These are phyloP conservation scores for Hypoxylon fragiforme DNA, from an alignment of 495 filamentous ascomycete genomes.

Conservation along the genomic window DNA sequence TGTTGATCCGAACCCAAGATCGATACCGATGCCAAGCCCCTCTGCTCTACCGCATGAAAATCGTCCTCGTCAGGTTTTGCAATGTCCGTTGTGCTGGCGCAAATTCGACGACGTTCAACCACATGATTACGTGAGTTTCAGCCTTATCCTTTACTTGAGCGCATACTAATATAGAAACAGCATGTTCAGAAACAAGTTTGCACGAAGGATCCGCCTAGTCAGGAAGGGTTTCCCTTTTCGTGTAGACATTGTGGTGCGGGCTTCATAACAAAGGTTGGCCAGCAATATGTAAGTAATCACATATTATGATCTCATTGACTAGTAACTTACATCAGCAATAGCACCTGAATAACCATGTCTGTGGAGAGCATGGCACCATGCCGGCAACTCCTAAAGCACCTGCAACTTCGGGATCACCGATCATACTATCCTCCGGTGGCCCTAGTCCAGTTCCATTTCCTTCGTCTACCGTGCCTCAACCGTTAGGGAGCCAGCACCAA, in stretches of 20 bases:
- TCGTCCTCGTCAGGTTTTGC: slow-evolving; percentile 21
- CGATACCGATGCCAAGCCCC: slow-evolving; percentile 1
- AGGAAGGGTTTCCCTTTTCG: slow-evolving; percentile 36
- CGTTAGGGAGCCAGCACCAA: neutral
- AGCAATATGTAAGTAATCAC: slow-evolving; percentile 40
- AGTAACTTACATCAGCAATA: slow-evolving; percentile 24
- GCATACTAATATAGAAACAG: slow-evolving; percentile 27
- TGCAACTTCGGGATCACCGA: slow-evolving; percentile 18
- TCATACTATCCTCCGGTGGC: slow-evolving; percentile 25
- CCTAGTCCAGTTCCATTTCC: slow-evolving; percentile 16
- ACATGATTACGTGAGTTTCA: slow-evolving; percentile 48
- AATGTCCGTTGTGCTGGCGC: slow-evolving; percentile 47
- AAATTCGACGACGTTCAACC: slow-evolving; percentile 38
- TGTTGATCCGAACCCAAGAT: neutral
- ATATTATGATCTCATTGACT: neutral
- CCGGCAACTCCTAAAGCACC: slow-evolving; percentile 21
- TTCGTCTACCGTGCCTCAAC: neutral
- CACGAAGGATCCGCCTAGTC: slow-evolving; percentile 33
- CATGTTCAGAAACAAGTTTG: slow-evolving; percentile 47
- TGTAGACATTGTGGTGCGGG: slow-evolving; percentile 48
- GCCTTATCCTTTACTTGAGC: neutral
- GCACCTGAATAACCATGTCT: slow-evolving; percentile 43
- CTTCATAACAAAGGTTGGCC: slow-evolving; percentile 39
- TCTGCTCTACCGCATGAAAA: neutral
- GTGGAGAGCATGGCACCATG: slow-evolving; percentile 35